Evolutionary conservation across 306 rosid genomes (phyloP).

Genomic region (Sechiopsis laciniata): DNA sequence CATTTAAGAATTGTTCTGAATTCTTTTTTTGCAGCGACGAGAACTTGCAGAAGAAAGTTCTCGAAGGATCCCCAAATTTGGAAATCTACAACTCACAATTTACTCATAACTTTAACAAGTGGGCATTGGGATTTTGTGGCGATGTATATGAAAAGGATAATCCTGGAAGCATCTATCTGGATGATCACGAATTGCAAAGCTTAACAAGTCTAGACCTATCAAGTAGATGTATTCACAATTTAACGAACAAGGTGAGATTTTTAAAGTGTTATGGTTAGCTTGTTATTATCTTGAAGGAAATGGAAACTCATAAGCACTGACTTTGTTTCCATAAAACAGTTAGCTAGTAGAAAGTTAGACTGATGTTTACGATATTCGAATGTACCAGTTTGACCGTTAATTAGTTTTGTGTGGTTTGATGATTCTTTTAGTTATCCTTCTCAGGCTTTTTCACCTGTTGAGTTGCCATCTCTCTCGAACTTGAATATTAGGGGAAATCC

Average conservation of each 20-base stretch:
- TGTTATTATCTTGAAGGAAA: conserved; percentile 1
- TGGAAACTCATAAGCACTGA: not conserved
- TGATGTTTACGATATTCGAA: not conserved
- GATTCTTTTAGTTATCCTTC: conserved; percentile 2
- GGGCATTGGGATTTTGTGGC: conserved; percentile 90
- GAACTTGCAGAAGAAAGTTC: conserved; percentile 41
- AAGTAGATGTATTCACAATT: conserved; percentile 56
- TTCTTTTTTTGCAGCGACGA: conserved; percentile 35
- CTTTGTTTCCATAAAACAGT: not conserved
- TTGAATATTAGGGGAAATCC: conserved; percentile 75
- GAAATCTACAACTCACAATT: conserved; percentile 73
- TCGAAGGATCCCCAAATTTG: conserved; percentile 47
- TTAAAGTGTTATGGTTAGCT: not conserved
- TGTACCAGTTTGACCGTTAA: conserved; percentile 9
- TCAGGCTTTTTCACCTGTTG: conserved; percentile 59
- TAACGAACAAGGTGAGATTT: conserved; percentile 50
- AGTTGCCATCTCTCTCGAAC: conserved; percentile 59
- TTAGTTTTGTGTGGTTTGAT: not conserved
- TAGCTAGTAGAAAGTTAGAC: not conserved
- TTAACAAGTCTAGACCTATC: conserved; percentile 71
- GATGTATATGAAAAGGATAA: conserved; percentile 71
- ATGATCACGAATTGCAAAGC: conserved; percentile 37
- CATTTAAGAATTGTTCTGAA: conserved; percentile 15
- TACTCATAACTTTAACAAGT: conserved; percentile 52
- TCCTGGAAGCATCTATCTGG: conserved; percentile 42